A percentile compares a stretch with the other conserved stretches of the same genome.
These are phyloP conservation scores for Stramenopiles sp. DNA, from an alignment of 352 stramenopile genomes.

Conservation along the genomic window DNA sequence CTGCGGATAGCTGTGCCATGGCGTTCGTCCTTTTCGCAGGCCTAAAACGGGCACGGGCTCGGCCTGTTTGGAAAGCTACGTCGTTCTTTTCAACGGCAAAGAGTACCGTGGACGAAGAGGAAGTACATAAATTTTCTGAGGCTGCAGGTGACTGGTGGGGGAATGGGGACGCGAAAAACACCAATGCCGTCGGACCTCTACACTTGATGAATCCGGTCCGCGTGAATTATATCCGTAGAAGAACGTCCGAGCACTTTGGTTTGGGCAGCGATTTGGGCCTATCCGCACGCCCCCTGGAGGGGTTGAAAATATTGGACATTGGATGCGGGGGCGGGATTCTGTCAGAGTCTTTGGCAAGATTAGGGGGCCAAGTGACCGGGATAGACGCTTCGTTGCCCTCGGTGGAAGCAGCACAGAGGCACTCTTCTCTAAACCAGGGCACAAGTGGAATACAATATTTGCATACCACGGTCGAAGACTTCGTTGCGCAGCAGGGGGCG, in stretches of 20 bases:
- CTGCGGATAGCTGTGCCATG: too few relatives aligned
- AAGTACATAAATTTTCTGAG: neutral
- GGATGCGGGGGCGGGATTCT: conserved; percentile 53
- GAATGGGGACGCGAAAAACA: conserved; percentile 19
- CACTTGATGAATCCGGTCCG: conserved; percentile 28
- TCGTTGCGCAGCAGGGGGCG: conserved; percentile 23
- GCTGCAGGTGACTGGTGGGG: neutral
- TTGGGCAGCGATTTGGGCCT: neutral
- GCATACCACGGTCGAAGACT: conserved; percentile 36
- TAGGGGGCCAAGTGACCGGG: conserved; percentile 41
- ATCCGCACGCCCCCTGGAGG: conserved; percentile 9
- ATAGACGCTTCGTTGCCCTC: conserved; percentile 43
- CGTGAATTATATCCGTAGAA: conserved; percentile 23
- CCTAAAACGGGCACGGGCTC: too few relatives aligned
- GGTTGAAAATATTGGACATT: conserved; percentile 35
- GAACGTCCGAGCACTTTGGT: neutral
- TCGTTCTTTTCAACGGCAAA: too few relatives aligned
- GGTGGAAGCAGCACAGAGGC: conserved; percentile 32
- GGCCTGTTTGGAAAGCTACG: too few relatives aligned
- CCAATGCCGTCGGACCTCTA: conserved; percentile 24
- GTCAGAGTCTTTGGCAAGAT: conserved; percentile 38
- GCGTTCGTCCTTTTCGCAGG: too few relatives aligned
- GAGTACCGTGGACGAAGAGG: neutral
- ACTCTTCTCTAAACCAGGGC: conserved; percentile 26
- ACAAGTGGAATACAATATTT: conserved; percentile 30